phyloP scores from a whole-genome alignment of 208 protist species.

The Polymyxa betae region DNA sequence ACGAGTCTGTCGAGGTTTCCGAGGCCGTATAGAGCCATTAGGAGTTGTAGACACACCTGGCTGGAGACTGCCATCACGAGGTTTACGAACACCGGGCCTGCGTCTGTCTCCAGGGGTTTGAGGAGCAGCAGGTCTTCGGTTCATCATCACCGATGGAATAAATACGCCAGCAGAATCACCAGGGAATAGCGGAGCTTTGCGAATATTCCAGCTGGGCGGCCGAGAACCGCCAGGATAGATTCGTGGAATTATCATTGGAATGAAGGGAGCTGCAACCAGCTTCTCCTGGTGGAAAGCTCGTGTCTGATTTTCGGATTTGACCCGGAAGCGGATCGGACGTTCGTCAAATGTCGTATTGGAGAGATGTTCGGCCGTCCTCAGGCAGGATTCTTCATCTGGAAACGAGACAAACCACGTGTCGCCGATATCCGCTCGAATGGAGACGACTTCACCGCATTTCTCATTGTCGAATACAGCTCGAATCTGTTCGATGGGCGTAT shows the following conservation, averaged over 20 bases:
- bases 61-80: background rate
- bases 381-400: slow-evolving; percentile 65
- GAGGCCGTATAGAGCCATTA: background rate
- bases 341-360: slow-evolving; percentile 62
- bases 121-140: background rate
- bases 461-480: slow-evolving; percentile 61
- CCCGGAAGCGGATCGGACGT: slow-evolving; percentile 65
- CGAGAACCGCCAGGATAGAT: background rate
- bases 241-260: background rate
- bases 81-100: background rate
- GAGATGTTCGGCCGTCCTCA: slow-evolving; percentile 61
- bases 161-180: background rate
- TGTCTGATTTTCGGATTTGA: slow-evolving; percentile 69
- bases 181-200: background rate
- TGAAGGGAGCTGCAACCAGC: background rate
- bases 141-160: background rate
- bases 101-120: background rate
- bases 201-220: background rate
- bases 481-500: slow-evolving; percentile 66
- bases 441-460: background rate
- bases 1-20: background rate
- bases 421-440: slow-evolving; percentile 63
- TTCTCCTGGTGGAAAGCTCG: slow-evolving; percentile 56
- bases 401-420: slow-evolving; percentile 73
- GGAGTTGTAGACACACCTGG: background rate